Evolutionary conservation across 2,329 filamentous ascomycete genomes (phyloP), one percentile per base, ranked within the genome.

Genomic region (Phaeosphaeriaceae sp.): DNA sequence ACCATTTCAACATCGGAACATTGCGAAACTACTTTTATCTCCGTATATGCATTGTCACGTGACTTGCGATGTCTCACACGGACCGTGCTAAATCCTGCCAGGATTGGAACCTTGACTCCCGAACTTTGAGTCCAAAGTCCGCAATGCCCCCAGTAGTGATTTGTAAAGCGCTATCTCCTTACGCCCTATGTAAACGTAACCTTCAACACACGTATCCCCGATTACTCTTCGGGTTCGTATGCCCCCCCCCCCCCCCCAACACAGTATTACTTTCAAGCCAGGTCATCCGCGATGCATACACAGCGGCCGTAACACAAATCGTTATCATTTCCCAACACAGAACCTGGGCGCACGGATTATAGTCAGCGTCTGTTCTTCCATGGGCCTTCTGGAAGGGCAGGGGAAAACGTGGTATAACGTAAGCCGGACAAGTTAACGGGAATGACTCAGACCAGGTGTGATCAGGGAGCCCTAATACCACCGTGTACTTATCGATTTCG

Each of bases 321-420:
- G n/a, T 16, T 13, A 2, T 48, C 51, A 64, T 48, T 65, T 65
- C 13, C 62, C 62, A 23, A 65, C 62, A 20, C 62, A 65, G 42
- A 65, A 65, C 26, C 62, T 65, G 46, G 40, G 41, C 30, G 12
- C 12, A 17, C 48, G 44, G 33, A 42, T 48, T n/a, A 23, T 45
- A 32, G 32, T 16, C 37, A 34, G 39, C 30, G 44, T 18, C 17
- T 21, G 15, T 35, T 30, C 30, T 18, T 42, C 18, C 13, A 26
- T 37, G 42, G n/a, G 23, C 12, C 42, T 45, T 45, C 42, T 45
- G 32, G 42, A 45, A 45, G 17, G 18, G 21, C 13, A 15, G 17
- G 29, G 17, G 34, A 21, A 26, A 52, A 44, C 46, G 42, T 48
- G 46, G 45, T 42, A 44, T 33, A 40, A 48, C 42, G 37, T 57